These are phyloP conservation scores for Teunomyces kruisii DNA, from an alignment of 805 yeast genomes.

Conservation along the genomic window DNA sequence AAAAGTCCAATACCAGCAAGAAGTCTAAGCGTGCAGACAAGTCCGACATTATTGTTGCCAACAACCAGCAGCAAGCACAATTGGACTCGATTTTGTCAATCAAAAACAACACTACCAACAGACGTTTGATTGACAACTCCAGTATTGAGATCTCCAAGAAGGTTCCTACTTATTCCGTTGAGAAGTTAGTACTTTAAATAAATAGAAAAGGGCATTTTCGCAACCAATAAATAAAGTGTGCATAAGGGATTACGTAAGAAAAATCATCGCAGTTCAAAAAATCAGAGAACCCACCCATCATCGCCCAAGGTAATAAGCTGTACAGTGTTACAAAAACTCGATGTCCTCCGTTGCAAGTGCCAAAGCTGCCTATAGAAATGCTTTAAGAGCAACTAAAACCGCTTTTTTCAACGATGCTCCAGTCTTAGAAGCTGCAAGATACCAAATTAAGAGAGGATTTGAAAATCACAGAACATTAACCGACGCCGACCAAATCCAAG, in stretches of 20 bases:
- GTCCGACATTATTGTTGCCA: conserved; percentile 25
- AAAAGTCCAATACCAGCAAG: conserved; percentile 26
- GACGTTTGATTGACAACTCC: conserved; percentile 25
- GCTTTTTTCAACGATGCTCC: conserved; percentile 55
- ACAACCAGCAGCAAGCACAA: conserved; percentile 26
- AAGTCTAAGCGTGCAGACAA: conserved; percentile 13
- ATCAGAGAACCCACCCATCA: not conserved
- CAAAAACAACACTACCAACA: conserved; percentile 26
- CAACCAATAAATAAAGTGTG: not conserved
- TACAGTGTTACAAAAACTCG: not conserved
- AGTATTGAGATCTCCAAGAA: conserved; percentile 35
- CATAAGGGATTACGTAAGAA: not conserved
- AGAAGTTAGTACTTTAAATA: conserved; percentile 40
- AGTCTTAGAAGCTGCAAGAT: conserved; percentile 59
- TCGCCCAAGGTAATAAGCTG: too few relatives aligned
- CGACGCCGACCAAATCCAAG: conserved; percentile 17
- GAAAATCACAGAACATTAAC: conserved; percentile 26
- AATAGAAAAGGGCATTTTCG: not conserved
- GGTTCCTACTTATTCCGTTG: conserved; percentile 57
- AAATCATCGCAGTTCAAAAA: not conserved
- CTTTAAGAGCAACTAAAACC: conserved; percentile 62
- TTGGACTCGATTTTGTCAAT: conserved; percentile 35
- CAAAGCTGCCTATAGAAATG: conserved; percentile 56
- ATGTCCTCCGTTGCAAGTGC: conserved; percentile 6
- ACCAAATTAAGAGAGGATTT: conserved; percentile 56